phyloP scores from a whole-genome alignment of 805 yeast genomes.

The Metschnikowia colocasiae region DNA sequence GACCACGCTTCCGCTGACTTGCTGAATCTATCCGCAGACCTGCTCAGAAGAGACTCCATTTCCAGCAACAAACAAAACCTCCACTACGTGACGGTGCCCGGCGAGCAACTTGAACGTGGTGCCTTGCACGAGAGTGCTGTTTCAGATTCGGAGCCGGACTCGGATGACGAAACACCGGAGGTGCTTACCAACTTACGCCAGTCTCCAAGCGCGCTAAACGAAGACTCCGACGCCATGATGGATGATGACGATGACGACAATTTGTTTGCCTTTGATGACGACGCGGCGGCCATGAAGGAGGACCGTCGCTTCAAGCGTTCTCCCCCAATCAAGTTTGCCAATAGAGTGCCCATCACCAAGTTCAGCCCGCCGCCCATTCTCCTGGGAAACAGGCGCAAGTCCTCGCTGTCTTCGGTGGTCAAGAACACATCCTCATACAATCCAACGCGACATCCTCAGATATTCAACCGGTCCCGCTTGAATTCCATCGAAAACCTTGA shows the following conservation, averaged over 20 bases:
- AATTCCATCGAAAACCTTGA: conserved; percentile 42
- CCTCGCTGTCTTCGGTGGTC: conserved; percentile 26
- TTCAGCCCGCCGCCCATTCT: conserved; percentile 37
- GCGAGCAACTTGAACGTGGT: conserved; percentile 20
- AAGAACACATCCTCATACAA: conserved; percentile 21
- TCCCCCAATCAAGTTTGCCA: conserved; percentile 42
- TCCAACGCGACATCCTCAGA: conserved; percentile 22
- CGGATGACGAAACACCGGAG: conserved; percentile 22
- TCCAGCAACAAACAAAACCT: conserved; percentile 43
- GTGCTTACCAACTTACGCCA: neutral
- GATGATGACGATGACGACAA: conserved; percentile 29
- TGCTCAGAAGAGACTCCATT: conserved; percentile 47
- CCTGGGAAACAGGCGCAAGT: conserved; percentile 24
- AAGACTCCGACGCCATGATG: conserved; percentile 33
- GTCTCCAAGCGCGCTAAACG: neutral
- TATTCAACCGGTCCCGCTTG: conserved; percentile 37
- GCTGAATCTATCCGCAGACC: conserved; percentile 5
- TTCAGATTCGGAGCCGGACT: conserved; percentile 32
- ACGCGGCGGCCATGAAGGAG: conserved; percentile 9
- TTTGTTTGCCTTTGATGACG: conserved; percentile 29
- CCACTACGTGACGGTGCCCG: conserved; percentile 47
- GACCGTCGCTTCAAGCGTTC: conserved; percentile 18
- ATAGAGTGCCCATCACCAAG: conserved; percentile 35
- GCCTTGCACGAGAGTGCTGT: conserved; percentile 20
- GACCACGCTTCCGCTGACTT: conserved; percentile 19